Base-by-base conservation (phyloP, 73 alveolate genomes). In the Loxodes magnus region DNA sequence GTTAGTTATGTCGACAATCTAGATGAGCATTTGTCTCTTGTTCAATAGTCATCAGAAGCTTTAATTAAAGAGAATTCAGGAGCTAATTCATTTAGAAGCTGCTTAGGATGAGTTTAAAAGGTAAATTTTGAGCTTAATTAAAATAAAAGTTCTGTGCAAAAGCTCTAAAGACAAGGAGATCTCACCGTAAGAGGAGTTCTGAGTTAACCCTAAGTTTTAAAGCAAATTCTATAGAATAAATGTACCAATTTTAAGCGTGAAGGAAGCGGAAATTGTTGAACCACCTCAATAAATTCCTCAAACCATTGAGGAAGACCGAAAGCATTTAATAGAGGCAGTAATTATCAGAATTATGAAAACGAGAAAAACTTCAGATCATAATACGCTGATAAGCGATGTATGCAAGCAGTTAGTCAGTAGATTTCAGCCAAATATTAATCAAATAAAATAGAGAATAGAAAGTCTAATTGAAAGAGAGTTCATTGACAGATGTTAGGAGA, bases 301-400 rank as follows among this genome's bases (percentile, higher is more conserved):
- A 20, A 60, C 52, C 7, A 71, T 77, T 0, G 84, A 77, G 14
- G 85, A 71, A 10, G 84, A 77, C 37, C 52, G 91, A 31, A 66
- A 66, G 31, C 87, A 78, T 38, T 44, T 71, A 66, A 68, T 78
- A 22, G 92, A 78, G 50, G 92, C 92, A 6, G 34, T 82, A 2
- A 63, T 78, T 25, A 86, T 78, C 1, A 78, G 70, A 41, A 64
- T 78, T 17, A 72, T 78, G 92, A 78, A 78, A 37, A 51, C 86
- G 3, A 71, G 92, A 57, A 73, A 65, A 38, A 63, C 44, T 22
- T 59, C 73, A 26, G 81, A 57, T 25, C 85, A 64, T 34, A 42
- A 48, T 7, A 56, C 43, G 2, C 66, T 78, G 12, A 25, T 78
- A 5, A 31, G 68, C 4, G 92, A 78, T 42, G 60, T 54, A 2